Conservation (phyloP, 441 rosid genomes). For the Iberis amara region DNA sequence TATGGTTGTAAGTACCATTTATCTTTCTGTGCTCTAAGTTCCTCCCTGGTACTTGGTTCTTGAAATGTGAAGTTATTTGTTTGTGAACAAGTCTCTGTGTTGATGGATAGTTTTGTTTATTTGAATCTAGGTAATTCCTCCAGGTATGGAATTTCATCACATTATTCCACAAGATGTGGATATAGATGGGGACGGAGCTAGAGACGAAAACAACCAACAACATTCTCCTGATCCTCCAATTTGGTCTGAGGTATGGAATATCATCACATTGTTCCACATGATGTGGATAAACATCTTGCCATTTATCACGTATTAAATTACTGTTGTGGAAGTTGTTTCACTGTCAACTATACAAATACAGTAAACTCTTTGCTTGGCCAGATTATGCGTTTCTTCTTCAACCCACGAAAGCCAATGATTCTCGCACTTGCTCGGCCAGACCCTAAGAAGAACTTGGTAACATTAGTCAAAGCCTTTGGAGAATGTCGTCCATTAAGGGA, state of each 20-base stretch:
- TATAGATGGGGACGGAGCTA: constrained; percentile 56
- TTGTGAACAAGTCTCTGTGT: background rate
- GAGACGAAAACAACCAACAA: constrained; percentile 49
- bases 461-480: constrained; percentile 85
- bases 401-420: constrained; percentile 80
- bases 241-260: constrained; percentile 59
- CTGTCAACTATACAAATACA: constrained; percentile 13
- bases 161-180: constrained; percentile 65
- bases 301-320: background rate
- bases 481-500: constrained; percentile 78
- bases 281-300: background rate
- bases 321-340: background rate
- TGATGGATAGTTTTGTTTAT: background rate
- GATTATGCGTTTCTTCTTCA: constrained; percentile 80
- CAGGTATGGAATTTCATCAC: constrained; percentile 88
- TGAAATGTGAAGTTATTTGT: too few species aligned
- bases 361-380: constrained; percentile 31
- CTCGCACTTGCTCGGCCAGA: constrained; percentile 91
- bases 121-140: constrained; percentile 63
- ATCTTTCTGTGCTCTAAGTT: background rate
- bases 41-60: too few species aligned
- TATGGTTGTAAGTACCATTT: constrained; percentile 58
- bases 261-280: too few species aligned
- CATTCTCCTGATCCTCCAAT: constrained; percentile 68
- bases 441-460: constrained; percentile 81